Evolutionary conservation across 1,284 basidiomycete species (phyloP).

Genomic region (Lignosus rhinocerotis): DNA sequence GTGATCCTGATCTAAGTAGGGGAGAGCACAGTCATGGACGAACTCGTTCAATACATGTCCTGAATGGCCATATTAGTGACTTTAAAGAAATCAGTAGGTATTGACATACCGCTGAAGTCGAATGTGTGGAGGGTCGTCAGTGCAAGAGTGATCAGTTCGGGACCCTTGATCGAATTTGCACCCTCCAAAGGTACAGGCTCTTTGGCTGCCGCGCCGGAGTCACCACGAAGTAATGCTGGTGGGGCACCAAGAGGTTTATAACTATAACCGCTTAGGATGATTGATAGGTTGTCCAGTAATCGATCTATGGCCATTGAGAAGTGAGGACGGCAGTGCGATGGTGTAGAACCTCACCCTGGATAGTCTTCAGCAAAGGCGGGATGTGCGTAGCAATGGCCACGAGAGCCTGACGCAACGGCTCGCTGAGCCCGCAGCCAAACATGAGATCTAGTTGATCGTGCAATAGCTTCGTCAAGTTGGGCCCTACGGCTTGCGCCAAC

Average conservation of each 20-base stretch:
- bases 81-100: background rate
- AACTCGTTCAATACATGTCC: slow-evolving; percentile 97
- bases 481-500: slow-evolving; percentile 94
- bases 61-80: slow-evolving; percentile 29
- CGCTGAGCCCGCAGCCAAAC: slow-evolving; percentile 93
- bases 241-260: slow-evolving; percentile 89
- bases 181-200: slow-evolving; percentile 48
- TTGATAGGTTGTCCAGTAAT: slow-evolving; percentile 80
- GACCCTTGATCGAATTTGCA: slow-evolving; percentile 54
- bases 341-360: slow-evolving; percentile 68
- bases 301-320: slow-evolving; percentile 57
- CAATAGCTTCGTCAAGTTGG: slow-evolving; percentile 92
- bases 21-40: slow-evolving; percentile 89
- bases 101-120: slow-evolving; percentile 82
- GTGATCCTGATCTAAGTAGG: slow-evolving; percentile 93
- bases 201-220: slow-evolving; percentile 49
- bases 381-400: slow-evolving; percentile 88
- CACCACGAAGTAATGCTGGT: slow-evolving; percentile 52
- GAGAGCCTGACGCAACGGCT: slow-evolving; percentile 85
- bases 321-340: no score
- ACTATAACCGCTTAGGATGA: slow-evolving; percentile 78
- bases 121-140: slow-evolving; percentile 89
- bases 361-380: slow-evolving; percentile 87
- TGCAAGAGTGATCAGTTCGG: slow-evolving; percentile 84
- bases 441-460: slow-evolving; percentile 97